Percentiles rank a stretch among this genome's conserved stretches.
Conservation (phyloP, 2,329 filamentous ascomycete genomes). For the Alternaria sp. region DNA sequence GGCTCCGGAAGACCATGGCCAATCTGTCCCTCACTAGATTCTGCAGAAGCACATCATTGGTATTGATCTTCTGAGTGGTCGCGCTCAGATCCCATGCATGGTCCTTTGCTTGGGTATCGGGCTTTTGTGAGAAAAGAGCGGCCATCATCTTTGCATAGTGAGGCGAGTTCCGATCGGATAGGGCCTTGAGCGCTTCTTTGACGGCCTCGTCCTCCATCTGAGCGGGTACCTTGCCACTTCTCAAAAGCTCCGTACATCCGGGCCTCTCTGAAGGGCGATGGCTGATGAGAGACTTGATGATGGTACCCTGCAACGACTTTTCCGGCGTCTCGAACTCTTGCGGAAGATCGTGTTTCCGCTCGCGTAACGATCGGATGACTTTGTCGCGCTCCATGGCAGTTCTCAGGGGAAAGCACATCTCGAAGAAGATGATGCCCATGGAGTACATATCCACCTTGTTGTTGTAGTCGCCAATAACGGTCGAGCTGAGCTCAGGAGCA, state of each 20-base stretch:
- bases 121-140: conserved; percentile 76
- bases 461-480: conserved; percentile 78
- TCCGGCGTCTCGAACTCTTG: conserved; percentile 74
- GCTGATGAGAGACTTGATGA: conserved; percentile 79
- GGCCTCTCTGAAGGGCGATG: conserved; percentile 85
- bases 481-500: conserved; percentile 86
- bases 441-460: conserved; percentile 99
- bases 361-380: conserved; percentile 72
- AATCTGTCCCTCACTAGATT: conserved; percentile 77
- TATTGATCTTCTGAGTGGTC: conserved; percentile 41
- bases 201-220: conserved; percentile 94
- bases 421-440: conserved; percentile 95
- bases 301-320: conserved; percentile 72
- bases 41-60: conserved; percentile 70
- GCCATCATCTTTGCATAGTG: conserved; percentile 90
- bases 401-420: conserved; percentile 78
- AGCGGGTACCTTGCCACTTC: conserved; percentile 84
- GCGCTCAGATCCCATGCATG: conserved; percentile 57
- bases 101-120: conserved; percentile 80
- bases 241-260: conserved; percentile 79
- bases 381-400: conserved; percentile 69
- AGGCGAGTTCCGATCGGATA: conserved; percentile 82
- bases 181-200: conserved; percentile 77
- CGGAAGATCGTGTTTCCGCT: conserved; percentile 72
- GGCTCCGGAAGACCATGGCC: conserved; percentile 79